These are phyloP conservation scores for Hyparrhenia diplandra DNA, from an alignment of 176 grass and related monocot genomes.

Conservation along the genomic window DNA sequence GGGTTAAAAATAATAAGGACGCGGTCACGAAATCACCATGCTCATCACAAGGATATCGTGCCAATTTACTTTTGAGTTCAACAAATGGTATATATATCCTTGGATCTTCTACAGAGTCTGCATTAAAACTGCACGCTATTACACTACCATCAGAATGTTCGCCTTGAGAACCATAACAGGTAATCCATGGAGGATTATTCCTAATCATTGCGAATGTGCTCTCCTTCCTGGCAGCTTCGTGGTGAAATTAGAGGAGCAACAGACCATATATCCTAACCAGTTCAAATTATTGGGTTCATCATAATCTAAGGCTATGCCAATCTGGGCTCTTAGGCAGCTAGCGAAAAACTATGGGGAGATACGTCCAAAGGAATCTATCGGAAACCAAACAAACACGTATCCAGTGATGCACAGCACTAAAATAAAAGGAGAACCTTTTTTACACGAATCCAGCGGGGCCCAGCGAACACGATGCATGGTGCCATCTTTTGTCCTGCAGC, in stretches of 20 bases:
- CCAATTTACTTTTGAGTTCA: background rate
- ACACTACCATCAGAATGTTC: slow-evolving; percentile 19
- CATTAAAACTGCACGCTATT: background rate
- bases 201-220: slow-evolving; percentile 20
- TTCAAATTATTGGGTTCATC: slow-evolving; percentile 21
- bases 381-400: slow-evolving; percentile 31
- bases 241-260: background rate
- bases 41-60: slow-evolving; percentile 17
- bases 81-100: too few species aligned
- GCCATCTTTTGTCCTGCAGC: slow-evolving; percentile 25
- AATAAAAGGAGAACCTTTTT: too few species aligned
- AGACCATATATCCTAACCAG: background rate
- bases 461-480: slow-evolving; percentile 38
- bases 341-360: slow-evolving; percentile 13
- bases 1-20: background rate
- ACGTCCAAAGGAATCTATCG: slow-evolving; percentile 47
- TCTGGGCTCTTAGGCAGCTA: slow-evolving; percentile 10
- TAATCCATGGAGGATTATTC: slow-evolving; percentile 10
- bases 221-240: slow-evolving; percentile 48
- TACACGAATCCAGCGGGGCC: slow-evolving; percentile 10
- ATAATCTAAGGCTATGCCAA: slow-evolving; percentile 33
- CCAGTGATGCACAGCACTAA: slow-evolving; percentile 38
- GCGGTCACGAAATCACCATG: background rate
- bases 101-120: background rate
- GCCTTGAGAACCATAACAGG: background rate